Percentiles rank a stretch among this genome's conserved stretches.
phyloP scores from a whole-genome alignment of 2,329 filamentous ascomycete genomes.

The Epichloe festucae region DNA sequence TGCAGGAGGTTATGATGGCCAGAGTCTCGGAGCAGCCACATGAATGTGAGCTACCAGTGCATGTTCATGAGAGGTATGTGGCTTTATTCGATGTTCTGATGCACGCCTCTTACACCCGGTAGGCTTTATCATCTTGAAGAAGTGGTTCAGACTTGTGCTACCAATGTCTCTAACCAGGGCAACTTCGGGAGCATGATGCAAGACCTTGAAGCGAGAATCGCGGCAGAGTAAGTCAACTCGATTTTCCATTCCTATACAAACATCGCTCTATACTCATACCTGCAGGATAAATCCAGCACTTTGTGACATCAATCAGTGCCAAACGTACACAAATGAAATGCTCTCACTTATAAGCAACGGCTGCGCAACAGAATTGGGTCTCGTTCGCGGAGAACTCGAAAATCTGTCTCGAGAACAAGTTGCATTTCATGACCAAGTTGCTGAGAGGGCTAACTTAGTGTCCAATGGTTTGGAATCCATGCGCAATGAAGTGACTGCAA shows the following conservation, averaged over 20 bases:
- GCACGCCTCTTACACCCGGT: neutral
- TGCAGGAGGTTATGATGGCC: neutral
- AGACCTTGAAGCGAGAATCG: conserved; percentile 1
- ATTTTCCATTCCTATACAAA: neutral
- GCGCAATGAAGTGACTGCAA: neutral
- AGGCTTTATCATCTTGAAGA: conserved; percentile 5
- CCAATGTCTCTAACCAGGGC: neutral
- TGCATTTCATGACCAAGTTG: conserved; percentile 3
- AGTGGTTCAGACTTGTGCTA: neutral
- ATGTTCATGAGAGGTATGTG: conserved; percentile 1
- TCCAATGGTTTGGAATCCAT: neutral
- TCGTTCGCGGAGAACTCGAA: neutral
- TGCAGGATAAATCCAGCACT: conserved; percentile 4
- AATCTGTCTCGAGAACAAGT: conserved; percentile 7
- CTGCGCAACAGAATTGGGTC: conserved; percentile 2
- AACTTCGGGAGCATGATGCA: neutral
- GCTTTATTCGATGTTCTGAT: neutral
- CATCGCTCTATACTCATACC: neutral
- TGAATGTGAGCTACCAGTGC: neutral
- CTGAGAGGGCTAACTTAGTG: neutral
- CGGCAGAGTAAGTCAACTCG: conserved; percentile 1
- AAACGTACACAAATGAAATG: conserved; percentile 1
- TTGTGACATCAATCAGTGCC: neutral
- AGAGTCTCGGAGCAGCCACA: neutral
- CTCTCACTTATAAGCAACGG: conserved; percentile 1